phyloP scores from a whole-genome alignment of 345 rosid species.

The Boechera divaricarpa region DNA sequence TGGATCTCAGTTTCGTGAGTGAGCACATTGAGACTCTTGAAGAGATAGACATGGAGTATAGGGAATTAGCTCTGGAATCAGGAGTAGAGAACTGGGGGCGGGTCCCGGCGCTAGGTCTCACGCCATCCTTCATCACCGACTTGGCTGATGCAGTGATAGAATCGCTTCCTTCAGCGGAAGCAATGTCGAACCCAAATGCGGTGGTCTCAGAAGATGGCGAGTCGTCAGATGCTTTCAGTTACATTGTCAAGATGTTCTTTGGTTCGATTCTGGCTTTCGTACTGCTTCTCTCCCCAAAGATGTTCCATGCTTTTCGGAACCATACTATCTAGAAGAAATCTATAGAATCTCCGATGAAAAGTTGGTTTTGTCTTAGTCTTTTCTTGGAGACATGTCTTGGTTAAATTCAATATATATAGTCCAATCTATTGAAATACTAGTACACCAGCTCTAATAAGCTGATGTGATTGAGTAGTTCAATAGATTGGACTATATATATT shows the following conservation, averaged over 20 bases:
- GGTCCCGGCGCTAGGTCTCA: slow-evolving; percentile 84
- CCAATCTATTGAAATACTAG: slow-evolving; percentile 45
- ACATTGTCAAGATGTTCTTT: slow-evolving; percentile 65
- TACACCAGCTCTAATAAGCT: slow-evolving; percentile 32
- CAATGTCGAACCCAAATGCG: slow-evolving; percentile 47
- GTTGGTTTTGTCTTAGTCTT: slow-evolving; percentile 18
- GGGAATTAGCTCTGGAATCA: slow-evolving; percentile 80
- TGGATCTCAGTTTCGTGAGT: slow-evolving; percentile 74
- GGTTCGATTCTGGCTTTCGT: slow-evolving; percentile 79
- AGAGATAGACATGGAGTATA: slow-evolving; percentile 95
- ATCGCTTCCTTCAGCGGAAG: slow-evolving; percentile 77
- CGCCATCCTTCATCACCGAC: slow-evolving; percentile 83
- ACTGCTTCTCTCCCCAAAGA: slow-evolving; percentile 62
- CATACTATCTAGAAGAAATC: slow-evolving; percentile 47
- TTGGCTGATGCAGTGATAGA: slow-evolving; percentile 91
- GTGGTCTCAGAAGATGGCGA: slow-evolving; percentile 53
- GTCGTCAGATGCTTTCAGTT: slow-evolving; percentile 52
- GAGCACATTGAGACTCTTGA: slow-evolving; percentile 96
- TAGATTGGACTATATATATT: slow-evolving; percentile 38
- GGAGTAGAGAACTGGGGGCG: slow-evolving; percentile 94
- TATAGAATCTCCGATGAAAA: background rate
- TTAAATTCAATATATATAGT: slow-evolving; percentile 31
- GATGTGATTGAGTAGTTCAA: slow-evolving; percentile 45
- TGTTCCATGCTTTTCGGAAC: slow-evolving; percentile 66
- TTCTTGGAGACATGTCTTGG: slow-evolving; percentile 31